A percentile compares a stretch with the other conserved stretches of the same genome.
phyloP scores from a whole-genome alignment of 1,284 basidiomycete genomes.

The Thecaphora frezii region DNA sequence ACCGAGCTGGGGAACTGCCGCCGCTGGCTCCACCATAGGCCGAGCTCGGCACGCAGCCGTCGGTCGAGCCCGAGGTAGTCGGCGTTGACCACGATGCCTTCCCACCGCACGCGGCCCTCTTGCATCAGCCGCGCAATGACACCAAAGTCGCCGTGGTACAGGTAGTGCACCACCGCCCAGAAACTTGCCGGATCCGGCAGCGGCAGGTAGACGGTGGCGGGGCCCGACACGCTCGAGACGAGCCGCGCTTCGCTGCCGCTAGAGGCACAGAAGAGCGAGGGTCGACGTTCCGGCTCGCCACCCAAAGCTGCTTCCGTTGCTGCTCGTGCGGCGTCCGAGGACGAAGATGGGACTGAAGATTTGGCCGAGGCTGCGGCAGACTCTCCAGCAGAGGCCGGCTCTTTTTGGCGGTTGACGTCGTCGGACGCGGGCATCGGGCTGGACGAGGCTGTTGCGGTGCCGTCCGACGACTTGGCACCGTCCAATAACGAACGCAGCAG shows the following conservation, averaged over 20 bases:
- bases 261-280: no score
- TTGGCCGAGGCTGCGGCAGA: neutral
- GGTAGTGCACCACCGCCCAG: conserved; percentile 9
- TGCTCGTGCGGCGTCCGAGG: no score
- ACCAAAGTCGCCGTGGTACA: conserved; percentile 16
- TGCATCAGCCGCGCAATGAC: conserved; percentile 9
- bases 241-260: no score
- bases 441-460: neutral
- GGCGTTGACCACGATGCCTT: conserved; percentile 16
- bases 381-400: neutral
- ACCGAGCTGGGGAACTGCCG: neutral
- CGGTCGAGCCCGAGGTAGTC: conserved; percentile 4
- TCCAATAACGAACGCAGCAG: neutral
- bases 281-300: neutral
- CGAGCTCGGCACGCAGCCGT: conserved; percentile 6
- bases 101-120: conserved; percentile 7
- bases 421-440: no score
- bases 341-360: neutral
- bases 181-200: conserved; percentile 12
- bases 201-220: neutral
- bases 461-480: neutral
- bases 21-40: conserved; percentile 10
- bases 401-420: no score
- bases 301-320: neutral
- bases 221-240: neutral